phyloP scores from a whole-genome alignment of 371 early-diverging fungal species.

The Mucor circinelloides region DNA sequence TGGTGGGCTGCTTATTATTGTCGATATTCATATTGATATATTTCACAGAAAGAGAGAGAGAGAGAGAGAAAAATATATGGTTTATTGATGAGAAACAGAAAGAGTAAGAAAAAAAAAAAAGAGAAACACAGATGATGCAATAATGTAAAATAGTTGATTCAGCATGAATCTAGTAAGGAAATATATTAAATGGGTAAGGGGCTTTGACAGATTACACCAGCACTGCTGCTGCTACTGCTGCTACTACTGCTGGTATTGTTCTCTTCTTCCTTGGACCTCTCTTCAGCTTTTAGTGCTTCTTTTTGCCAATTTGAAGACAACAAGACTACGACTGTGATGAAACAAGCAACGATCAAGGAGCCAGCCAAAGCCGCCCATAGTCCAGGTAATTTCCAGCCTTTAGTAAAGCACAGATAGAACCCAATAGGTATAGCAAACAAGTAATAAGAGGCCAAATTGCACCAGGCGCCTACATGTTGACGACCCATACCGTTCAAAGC shows the following conservation, averaged over 20 bases:
- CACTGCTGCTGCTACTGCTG: slow-evolving; percentile 6
- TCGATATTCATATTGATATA: neutral
- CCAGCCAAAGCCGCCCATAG: slow-evolving; percentile 62
- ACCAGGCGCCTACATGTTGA: slow-evolving; percentile 68
- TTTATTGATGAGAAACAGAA: neutral
- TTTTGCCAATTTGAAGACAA: slow-evolving; percentile 39
- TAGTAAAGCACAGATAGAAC: slow-evolving; percentile 57
- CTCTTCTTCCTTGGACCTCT: slow-evolving; percentile 27
- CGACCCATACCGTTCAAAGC: slow-evolving; percentile 72
- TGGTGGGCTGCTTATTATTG: neutral
- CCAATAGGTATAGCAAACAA: slow-evolving; percentile 69
- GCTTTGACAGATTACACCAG: neutral
- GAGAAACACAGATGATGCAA: neutral
- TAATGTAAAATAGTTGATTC: neutral
- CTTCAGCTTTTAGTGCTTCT: slow-evolving; percentile 28
- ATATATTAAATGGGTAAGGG: neutral
- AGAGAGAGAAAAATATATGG: neutral
- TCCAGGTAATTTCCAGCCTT: slow-evolving; percentile 59
- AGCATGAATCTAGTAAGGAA: neutral
- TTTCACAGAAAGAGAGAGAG: too few species aligned
- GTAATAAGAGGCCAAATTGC: slow-evolving; percentile 68
- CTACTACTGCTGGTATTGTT: neutral
- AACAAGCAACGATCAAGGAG: slow-evolving; percentile 24
- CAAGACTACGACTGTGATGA: slow-evolving; percentile 30
- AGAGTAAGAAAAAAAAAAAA: neutral